Evolutionary conservation across 768 basidiomycete genomes (phyloP).

Genomic region (Glaciozyma martinii): DNA sequence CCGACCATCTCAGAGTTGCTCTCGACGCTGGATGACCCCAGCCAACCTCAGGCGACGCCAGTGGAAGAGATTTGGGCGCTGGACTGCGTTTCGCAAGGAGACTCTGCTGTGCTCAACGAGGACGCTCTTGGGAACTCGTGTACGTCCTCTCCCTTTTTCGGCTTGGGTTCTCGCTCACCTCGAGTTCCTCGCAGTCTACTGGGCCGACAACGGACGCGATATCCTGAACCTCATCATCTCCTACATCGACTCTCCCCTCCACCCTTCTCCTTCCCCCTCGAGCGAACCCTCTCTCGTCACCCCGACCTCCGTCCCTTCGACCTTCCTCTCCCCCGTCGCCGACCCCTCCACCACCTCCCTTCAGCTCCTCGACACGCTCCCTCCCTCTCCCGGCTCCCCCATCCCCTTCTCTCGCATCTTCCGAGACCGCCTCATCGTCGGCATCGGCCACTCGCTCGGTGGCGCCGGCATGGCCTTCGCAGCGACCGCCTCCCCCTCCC

Average conservation of each 20-base stretch:
- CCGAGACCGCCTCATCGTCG: conserved; percentile 44
- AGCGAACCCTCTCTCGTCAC: background rate
- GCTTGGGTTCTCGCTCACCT: background rate
- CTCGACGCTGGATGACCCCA: background rate
- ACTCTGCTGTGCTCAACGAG: conserved; percentile 63
- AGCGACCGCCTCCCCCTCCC: conserved; percentile 43
- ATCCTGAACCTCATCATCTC: conserved; percentile 62
- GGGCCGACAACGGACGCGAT: conserved; percentile 67
- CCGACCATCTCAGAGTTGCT: background rate
- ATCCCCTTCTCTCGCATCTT: conserved; percentile 4
- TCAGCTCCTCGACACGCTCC: conserved; percentile 15
- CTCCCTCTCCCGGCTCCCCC: conserved; percentile 1
- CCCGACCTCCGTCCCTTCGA: background rate
- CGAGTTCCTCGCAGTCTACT: conserved; percentile 35
- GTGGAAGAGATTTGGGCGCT: conserved; percentile 70
- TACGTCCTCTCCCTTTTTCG: conserved; percentile 31
- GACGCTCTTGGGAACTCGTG: conserved; percentile 48
- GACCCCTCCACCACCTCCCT: background rate
- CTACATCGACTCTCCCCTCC: conserved; percentile 49
- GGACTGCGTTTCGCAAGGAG: conserved; percentile 77
- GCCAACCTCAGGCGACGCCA: background rate
- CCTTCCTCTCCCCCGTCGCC: background rate
- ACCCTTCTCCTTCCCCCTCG: background rate
- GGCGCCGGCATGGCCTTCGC: conserved; percentile 61
- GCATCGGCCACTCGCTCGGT: conserved; percentile 75